Evolutionary conservation across 192 early-diverging fungal genomes (phyloP).

Genomic region (Chytriomyces confervae): DNA sequence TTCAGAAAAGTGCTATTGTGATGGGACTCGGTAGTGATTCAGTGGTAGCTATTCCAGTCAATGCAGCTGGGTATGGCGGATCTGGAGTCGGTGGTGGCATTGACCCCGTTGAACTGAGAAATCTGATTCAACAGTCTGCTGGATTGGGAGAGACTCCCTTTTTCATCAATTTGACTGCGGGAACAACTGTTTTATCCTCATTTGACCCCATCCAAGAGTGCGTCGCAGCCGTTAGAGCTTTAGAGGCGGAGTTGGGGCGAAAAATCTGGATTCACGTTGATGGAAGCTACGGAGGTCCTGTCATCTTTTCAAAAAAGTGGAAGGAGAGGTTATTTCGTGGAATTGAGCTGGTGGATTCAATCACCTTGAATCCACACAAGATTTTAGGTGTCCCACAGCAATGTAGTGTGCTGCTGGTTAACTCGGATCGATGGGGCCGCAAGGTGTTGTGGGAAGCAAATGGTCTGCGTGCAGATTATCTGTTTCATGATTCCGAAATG

Average conservation of each 20-base stretch:
- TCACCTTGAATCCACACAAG: slow-evolving; percentile 84
- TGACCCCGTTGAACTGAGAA: background rate
- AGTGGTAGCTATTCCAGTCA: slow-evolving; percentile 70
- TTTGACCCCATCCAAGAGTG: slow-evolving; percentile 75
- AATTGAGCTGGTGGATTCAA: slow-evolving; percentile 61
- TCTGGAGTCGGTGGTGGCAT: background rate
- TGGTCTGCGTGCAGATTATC: slow-evolving; percentile 68
- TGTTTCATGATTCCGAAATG: slow-evolving; percentile 55
- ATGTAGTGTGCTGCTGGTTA: slow-evolving; percentile 75
- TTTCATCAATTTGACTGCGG: slow-evolving; percentile 82
- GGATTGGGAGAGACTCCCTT: slow-evolving; percentile 66
- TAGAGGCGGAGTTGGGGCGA: background rate
- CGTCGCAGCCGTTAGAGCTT: slow-evolving; percentile 63
- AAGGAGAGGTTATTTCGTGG: slow-evolving; percentile 2
- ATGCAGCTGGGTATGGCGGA: slow-evolving; percentile 62
- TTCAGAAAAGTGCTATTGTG: slow-evolving; percentile 74
- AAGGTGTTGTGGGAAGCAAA: slow-evolving; percentile 65
- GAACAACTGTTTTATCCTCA: slow-evolving; percentile 83
- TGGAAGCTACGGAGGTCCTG: slow-evolving; percentile 78
- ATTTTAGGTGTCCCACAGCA: slow-evolving; percentile 79
- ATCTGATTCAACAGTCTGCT: background rate
- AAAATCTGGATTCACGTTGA: slow-evolving; percentile 70
- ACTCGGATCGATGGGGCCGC: slow-evolving; percentile 41
- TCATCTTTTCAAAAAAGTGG: slow-evolving; percentile 61
- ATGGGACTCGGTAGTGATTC: slow-evolving; percentile 74